Conservation (phyloP, 2,329 filamentous ascomycete species). For the Cryphonectria nitschkei region DNA sequence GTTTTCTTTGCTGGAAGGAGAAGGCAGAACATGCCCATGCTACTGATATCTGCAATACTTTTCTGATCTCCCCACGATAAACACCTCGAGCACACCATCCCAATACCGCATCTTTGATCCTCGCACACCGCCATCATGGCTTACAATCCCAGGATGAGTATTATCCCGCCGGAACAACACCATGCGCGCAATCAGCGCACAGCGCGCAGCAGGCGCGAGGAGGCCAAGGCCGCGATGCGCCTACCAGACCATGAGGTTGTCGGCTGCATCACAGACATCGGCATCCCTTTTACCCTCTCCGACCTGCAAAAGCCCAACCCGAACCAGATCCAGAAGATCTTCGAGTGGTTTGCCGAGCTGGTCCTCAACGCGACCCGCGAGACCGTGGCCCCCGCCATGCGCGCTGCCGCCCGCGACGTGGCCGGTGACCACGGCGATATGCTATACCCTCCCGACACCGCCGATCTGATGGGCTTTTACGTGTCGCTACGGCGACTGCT, state of each 20-base stretch:
- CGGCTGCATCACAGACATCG: conserved; percentile 95
- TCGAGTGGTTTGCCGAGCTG: conserved; percentile 95
- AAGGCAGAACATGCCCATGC: not conserved
- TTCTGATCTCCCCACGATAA: not conserved
- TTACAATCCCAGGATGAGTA: conserved; percentile 64
- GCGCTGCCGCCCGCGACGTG: conserved; percentile 84
- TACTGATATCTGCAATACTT: not conserved
- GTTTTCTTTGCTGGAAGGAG: not conserved
- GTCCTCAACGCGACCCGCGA: conserved; percentile 93
- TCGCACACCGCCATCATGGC: conserved; percentile 48
- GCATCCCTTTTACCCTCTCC: conserved; percentile 81
- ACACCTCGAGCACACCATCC: not conserved
- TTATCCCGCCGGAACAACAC: conserved; percentile 57
- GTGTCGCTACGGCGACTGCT: conserved; percentile 79
- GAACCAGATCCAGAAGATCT: conserved; percentile 93
- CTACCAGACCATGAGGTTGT: conserved; percentile 80
- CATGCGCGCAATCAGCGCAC: conserved; percentile 45
- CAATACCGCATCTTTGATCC: not conserved
- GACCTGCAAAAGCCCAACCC: conserved; percentile 95
- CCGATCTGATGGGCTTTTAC: conserved; percentile 96
- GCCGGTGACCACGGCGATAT: conserved; percentile 81
- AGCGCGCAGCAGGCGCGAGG: conserved; percentile 61
- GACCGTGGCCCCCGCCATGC: conserved; percentile 93
- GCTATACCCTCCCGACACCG: conserved; percentile 77
- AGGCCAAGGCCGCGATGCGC: conserved; percentile 63